These are phyloP conservation scores for Penicillium riverlandense DNA, from an alignment of 495 filamentous ascomycete species.

Conservation along the genomic window DNA sequence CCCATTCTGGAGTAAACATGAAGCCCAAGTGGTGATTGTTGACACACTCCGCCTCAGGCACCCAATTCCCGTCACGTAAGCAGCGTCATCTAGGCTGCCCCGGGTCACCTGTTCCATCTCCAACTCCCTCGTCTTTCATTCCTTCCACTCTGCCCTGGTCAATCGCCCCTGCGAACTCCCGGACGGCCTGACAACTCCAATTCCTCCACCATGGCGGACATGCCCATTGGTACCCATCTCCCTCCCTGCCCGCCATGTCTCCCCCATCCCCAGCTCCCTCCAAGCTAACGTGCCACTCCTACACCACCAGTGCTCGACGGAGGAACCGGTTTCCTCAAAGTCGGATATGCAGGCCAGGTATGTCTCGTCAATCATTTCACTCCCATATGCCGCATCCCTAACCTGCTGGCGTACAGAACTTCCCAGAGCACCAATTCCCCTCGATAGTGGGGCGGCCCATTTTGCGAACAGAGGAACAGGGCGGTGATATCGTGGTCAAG, in stretches of 20 bases:
- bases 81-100: neutral
- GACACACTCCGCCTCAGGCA: no score
- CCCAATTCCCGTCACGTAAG: no score
- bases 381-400: neutral
- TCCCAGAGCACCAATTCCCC: conserved; percentile 96
- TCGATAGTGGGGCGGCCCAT: conserved; percentile 98
- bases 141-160: conserved; percentile 15
- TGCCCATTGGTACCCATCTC: conserved; percentile 57
- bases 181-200: neutral
- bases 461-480: conserved; percentile 85
- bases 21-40: no score
- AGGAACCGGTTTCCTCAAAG: conserved; percentile 99
- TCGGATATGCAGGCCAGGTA: conserved; percentile 91
- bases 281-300: conserved; percentile 18
- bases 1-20: no score
- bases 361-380: conserved; percentile 8
- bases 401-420: conserved; percentile 55
- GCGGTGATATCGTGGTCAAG: conserved; percentile 77
- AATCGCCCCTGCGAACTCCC: conserved; percentile 8
- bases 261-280: conserved; percentile 12
- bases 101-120: conserved; percentile 16
- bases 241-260: conserved; percentile 18
- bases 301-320: conserved; percentile 82
- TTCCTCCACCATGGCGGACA: conserved; percentile 53
- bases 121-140: conserved; percentile 11